phyloP scores from a whole-genome alignment of 2,329 filamentous ascomycete species.

The Fusarium camptoceras region DNA sequence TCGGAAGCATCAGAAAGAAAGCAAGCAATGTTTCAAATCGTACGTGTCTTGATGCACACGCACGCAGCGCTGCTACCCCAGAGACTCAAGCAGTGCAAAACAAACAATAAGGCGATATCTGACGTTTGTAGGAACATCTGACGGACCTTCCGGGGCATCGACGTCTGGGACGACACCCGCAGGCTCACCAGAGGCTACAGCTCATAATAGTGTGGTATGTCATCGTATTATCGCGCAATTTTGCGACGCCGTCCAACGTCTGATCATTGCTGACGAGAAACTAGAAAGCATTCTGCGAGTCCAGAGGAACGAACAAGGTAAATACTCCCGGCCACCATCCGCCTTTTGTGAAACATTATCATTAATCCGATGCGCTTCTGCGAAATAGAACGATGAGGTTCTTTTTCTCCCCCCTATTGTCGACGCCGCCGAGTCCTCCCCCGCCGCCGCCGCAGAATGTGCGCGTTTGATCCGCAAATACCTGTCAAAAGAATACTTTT shows the following conservation, averaged over 20 bases:
- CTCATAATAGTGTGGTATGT: conserved; percentile 73
- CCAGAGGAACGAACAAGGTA: conserved; percentile 70
- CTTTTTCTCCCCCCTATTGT: conserved; percentile 93
- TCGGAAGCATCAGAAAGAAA: conserved; percentile 66
- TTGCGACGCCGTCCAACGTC: conserved; percentile 8
- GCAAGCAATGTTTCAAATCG: conserved; percentile 49
- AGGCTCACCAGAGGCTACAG: conserved; percentile 76
- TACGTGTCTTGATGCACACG: conserved; percentile 27
- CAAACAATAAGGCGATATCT: conserved; percentile 9
- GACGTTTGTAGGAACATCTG: conserved; percentile 28
- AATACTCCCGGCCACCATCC: conserved; percentile 22
- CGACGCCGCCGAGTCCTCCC: conserved; percentile 93
- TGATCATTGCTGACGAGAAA: conserved; percentile 38
- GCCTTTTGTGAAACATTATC: neutral
- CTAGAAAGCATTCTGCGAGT: conserved; percentile 85
- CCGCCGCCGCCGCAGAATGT: conserved; percentile 83
- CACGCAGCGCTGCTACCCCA: neutral
- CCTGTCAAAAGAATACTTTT: conserved; percentile 77
- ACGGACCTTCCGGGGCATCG: conserved; percentile 41
- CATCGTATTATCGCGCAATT: conserved; percentile 12
- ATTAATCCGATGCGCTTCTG: conserved; percentile 15
- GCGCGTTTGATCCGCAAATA: conserved; percentile 85
- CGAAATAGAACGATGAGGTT: conserved; percentile 83
- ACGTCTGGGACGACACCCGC: conserved; percentile 51
- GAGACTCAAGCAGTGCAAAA: conserved; percentile 6